phyloP scores from a whole-genome alignment of 768 basidiomycete species.

The Chalciporus piperatus region DNA sequence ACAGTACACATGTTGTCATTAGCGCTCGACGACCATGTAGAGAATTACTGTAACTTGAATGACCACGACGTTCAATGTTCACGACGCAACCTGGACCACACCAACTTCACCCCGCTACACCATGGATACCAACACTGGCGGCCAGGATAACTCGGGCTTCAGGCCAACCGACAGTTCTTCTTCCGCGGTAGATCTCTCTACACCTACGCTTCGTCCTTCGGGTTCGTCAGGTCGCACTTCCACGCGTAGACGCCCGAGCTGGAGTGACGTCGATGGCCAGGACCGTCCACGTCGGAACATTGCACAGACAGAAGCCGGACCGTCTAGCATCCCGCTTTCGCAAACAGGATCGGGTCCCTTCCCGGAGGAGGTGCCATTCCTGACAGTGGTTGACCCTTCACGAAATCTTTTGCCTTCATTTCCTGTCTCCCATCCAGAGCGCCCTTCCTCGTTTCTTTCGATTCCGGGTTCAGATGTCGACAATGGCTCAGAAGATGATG shows the following conservation, averaged over 20 bases:
- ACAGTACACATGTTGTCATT: not conserved
- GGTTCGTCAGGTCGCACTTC: slow-evolving; percentile 33
- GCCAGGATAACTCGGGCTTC: not conserved
- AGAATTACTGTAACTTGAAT: not conserved
- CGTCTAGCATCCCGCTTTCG: slow-evolving; percentile 18
- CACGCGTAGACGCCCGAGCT: slow-evolving; percentile 56
- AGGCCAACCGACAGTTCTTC: slow-evolving; percentile 39
- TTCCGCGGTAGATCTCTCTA: slow-evolving; percentile 54
- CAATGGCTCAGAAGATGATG: slow-evolving; percentile 54
- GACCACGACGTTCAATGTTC: not conserved
- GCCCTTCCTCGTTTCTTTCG: slow-evolving; percentile 51
- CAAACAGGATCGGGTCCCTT: slow-evolving; percentile 21
- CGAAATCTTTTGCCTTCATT: slow-evolving; percentile 35
- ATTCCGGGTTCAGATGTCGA: slow-evolving; percentile 32
- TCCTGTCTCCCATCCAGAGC: slow-evolving; percentile 42
- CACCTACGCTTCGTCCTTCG: slow-evolving; percentile 42
- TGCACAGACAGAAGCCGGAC: slow-evolving; percentile 20
- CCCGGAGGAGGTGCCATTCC: slow-evolving; percentile 48
- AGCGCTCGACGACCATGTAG: not conserved
- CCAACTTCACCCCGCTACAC: not conserved
- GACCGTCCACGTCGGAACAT: slow-evolving; percentile 47
- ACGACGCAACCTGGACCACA: not conserved
- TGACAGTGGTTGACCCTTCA: slow-evolving; percentile 40
- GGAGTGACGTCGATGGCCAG: slow-evolving; percentile 48
- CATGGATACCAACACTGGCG: slow-evolving; percentile 14